Conservation (phyloP, 495 filamentous ascomycete species). For the Aspergillus hancockii region DNA sequence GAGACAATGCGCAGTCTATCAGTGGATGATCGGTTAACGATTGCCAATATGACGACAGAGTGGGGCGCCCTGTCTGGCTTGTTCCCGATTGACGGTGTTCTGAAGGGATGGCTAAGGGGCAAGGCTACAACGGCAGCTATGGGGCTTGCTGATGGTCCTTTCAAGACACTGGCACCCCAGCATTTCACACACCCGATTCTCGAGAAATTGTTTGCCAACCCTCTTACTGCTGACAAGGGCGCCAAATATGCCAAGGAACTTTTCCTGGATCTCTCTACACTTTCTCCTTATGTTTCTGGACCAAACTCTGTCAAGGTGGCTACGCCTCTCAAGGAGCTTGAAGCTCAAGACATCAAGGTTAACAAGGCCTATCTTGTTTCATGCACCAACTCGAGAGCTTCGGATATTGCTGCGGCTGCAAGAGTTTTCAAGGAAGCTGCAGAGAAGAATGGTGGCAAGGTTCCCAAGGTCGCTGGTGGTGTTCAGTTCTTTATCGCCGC, state of each 20-base stretch:
- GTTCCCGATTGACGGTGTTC: conserved; percentile 78
- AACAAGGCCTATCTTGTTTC: conserved; percentile 89
- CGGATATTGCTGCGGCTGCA: conserved; percentile 81
- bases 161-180: conserved; percentile 38
- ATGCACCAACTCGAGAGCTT: conserved; percentile 85
- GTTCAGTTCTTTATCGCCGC: conserved; percentile 93
- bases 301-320: conserved; percentile 88
- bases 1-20: conserved; percentile 74
- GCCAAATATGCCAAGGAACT: conserved; percentile 83
- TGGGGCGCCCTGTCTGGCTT: conserved; percentile 84
- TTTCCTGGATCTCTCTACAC: conserved; percentile 74
- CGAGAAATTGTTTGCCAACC: conserved; percentile 69
- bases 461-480: conserved; percentile 72
- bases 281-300: conserved; percentile 85
- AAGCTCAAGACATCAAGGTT: conserved; percentile 68
- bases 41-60: conserved; percentile 95
- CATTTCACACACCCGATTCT: conserved; percentile 70
- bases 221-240: conserved; percentile 68
- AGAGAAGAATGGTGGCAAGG: conserved; percentile 50
- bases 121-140: conserved; percentile 74
- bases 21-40: conserved; percentile 78
- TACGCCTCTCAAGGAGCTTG: conserved; percentile 76
- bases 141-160: conserved; percentile 41
- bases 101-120: conserved; percentile 73
- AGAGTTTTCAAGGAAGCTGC: conserved; percentile 82